These are phyloP conservation scores for Phytophthora sojae DNA, from an alignment of 352 stramenopile species.

Conservation along the genomic window DNA sequence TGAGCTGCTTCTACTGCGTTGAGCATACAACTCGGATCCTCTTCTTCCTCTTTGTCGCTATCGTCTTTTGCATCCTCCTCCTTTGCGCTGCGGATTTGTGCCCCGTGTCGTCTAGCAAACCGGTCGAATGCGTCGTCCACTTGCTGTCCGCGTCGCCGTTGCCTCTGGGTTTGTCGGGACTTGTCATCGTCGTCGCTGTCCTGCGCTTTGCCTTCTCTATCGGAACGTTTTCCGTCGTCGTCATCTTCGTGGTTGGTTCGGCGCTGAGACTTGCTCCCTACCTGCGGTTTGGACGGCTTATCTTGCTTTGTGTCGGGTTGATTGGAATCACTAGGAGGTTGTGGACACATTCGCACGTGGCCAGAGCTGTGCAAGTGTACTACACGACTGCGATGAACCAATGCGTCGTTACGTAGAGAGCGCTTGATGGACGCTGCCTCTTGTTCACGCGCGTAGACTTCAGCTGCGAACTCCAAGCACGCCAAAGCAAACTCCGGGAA, in stretches of 20 bases:
- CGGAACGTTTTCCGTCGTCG: constrained; percentile 21
- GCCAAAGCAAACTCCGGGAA: constrained; percentile 71
- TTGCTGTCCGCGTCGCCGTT: constrained; percentile 30
- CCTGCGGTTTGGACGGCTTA: not conserved
- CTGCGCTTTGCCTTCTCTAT: constrained; percentile 38
- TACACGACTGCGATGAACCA: constrained; percentile 65
- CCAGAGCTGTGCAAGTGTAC: constrained; percentile 77
- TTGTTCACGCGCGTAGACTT: constrained; percentile 28
- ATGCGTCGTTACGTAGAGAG: constrained; percentile 53
- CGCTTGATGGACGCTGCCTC: constrained; percentile 33
- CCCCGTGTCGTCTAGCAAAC: constrained; percentile 25
- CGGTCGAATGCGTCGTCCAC: constrained; percentile 39
- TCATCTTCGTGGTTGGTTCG: constrained; percentile 7
- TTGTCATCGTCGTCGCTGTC: constrained; percentile 40
- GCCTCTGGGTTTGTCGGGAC: constrained; percentile 8
- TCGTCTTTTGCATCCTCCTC: constrained; percentile 26
- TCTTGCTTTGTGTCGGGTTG: not conserved
- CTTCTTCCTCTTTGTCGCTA: constrained; percentile 40
- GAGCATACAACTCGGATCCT: constrained; percentile 23
- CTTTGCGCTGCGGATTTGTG: not conserved
- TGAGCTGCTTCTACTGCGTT: constrained; percentile 66
- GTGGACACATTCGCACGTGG: constrained; percentile 72
- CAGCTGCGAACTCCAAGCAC: constrained; percentile 59
- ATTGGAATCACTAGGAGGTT: constrained; percentile 9
- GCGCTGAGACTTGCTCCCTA: not conserved